Percentiles rank a stretch among this genome's conserved stretches.
These are phyloP conservation scores for Flammula alnicola DNA, from an alignment of 1,284 basidiomycete genomes.

Conservation along the genomic window DNA sequence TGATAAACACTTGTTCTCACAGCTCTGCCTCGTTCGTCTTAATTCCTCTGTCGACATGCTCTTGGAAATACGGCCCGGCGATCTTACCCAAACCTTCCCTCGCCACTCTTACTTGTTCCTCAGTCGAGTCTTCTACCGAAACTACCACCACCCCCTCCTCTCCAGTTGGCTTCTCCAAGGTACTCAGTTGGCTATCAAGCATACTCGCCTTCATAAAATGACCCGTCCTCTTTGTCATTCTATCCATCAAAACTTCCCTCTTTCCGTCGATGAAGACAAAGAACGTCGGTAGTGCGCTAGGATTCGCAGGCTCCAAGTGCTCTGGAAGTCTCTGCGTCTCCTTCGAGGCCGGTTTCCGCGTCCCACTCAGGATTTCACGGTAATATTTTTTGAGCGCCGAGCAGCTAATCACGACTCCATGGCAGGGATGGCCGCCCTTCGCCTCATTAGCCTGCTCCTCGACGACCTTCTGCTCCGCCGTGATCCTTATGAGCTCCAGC, in stretches of 20 bases:
- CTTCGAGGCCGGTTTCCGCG: constrained; percentile 25
- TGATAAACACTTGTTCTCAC: too few species aligned
- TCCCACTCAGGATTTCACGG: constrained; percentile 80
- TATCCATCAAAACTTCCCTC: constrained; percentile 61
- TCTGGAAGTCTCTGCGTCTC: constrained; percentile 33
- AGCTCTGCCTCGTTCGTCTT: not conserved
- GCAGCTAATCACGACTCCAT: constrained; percentile 81
- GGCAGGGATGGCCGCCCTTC: constrained; percentile 14
- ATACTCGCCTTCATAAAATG: constrained; percentile 93
- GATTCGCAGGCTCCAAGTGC: constrained; percentile 30
- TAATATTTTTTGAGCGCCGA: constrained; percentile 87
- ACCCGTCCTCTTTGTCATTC: constrained; percentile 74
- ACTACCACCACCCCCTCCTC: constrained; percentile 75
- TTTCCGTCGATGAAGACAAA: constrained; percentile 87
- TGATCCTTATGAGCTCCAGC: constrained; percentile 75
- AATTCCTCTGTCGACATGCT: not conserved
- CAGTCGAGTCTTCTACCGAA: constrained; percentile 57
- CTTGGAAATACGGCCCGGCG: constrained; percentile 5
- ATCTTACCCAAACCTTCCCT: constrained; percentile 36
- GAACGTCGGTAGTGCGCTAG: constrained; percentile 58
- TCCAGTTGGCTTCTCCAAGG: constrained; percentile 76
- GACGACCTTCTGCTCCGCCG: constrained; percentile 56
- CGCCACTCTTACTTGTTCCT: constrained; percentile 58
- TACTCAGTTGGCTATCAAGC: constrained; percentile 85
- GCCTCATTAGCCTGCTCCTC: constrained; percentile 40